Conservation (phyloP, 177 flowering plant species). For the Tripterygium wilfordii region DNA sequence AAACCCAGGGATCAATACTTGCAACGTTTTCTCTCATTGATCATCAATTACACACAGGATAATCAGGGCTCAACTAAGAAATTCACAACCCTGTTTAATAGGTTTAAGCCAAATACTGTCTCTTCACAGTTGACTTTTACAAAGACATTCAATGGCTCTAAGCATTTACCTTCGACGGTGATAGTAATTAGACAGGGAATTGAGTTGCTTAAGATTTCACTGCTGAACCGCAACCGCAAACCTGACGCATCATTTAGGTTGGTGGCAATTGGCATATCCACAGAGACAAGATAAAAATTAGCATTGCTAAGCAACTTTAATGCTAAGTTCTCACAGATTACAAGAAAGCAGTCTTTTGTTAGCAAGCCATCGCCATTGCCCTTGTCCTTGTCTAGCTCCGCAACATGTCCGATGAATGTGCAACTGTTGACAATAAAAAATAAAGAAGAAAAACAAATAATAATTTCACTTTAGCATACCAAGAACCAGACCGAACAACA, state of each 20-base stretch:
- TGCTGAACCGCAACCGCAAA: constrained; percentile 69
- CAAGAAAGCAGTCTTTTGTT: constrained; percentile 57
- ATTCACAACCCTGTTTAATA: constrained; percentile 72
- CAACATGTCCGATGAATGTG: constrained; percentile 66
- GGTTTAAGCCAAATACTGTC: constrained; percentile 86
- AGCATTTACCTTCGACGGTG: constrained; percentile 70
- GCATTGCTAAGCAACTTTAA: constrained; percentile 76
- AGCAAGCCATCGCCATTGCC: constrained; percentile 19
- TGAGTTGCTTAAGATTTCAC: constrained; percentile 75
- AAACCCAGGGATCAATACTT: neutral
- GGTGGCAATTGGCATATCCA: constrained; percentile 69
- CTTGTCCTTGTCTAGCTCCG: constrained; percentile 33
- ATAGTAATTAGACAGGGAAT: constrained; percentile 63
- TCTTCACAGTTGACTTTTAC: constrained; percentile 90
- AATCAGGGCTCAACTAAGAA: constrained; percentile 44
- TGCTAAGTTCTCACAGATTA: constrained; percentile 67
- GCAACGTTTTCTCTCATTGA: neutral
- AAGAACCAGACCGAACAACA: neutral
- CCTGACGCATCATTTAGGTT: constrained; percentile 78
- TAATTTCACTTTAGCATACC: neutral
- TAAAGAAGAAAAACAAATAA: neutral
- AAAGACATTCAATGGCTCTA: constrained; percentile 51
- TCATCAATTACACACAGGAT: constrained; percentile 4
- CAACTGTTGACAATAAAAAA: constrained; percentile 39
- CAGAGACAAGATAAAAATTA: constrained; percentile 65